These are phyloP conservation scores for Cercospora sp. DNA, from an alignment of 2,329 filamentous ascomycete genomes.

Conservation along the genomic window DNA sequence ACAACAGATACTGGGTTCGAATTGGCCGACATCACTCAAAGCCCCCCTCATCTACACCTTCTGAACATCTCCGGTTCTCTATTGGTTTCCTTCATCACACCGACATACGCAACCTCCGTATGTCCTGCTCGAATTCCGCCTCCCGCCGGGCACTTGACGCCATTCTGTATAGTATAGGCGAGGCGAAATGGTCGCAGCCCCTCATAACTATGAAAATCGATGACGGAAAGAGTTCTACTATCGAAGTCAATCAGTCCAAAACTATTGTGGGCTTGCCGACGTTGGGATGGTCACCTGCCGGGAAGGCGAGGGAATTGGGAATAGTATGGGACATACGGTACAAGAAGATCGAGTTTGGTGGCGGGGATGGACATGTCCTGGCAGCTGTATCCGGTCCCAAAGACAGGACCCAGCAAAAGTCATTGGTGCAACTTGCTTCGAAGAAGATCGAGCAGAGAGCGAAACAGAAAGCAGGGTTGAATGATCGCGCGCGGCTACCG, in stretches of 20 bases:
- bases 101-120: not conserved
- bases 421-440: not conserved
- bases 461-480: not conserved
- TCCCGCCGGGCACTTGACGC: not conserved
- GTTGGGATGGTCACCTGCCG: slow-evolving; percentile 14
- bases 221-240: not conserved
- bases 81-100: not conserved
- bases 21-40: slow-evolving; percentile 33
- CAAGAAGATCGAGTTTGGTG: slow-evolving; percentile 13
- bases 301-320: not conserved
- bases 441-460: not conserved
- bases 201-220: slow-evolving; percentile 5
- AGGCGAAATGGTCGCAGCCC: slow-evolving; percentile 3
- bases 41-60: not conserved
- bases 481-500: not conserved
- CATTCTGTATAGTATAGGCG: not conserved
- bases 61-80: slow-evolving; percentile 1
- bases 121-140: not conserved
- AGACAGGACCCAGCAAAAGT: not conserved
- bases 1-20: slow-evolving; percentile 58
- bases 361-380: not conserved
- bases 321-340: slow-evolving; percentile 7
- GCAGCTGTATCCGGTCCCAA: not conserved
- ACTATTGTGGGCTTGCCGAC: slow-evolving; percentile 13
- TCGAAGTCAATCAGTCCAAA: not conserved